phyloP scores from a whole-genome alignment of 2,329 filamentous ascomycete species.

The Sporothrix variecibatus region DNA sequence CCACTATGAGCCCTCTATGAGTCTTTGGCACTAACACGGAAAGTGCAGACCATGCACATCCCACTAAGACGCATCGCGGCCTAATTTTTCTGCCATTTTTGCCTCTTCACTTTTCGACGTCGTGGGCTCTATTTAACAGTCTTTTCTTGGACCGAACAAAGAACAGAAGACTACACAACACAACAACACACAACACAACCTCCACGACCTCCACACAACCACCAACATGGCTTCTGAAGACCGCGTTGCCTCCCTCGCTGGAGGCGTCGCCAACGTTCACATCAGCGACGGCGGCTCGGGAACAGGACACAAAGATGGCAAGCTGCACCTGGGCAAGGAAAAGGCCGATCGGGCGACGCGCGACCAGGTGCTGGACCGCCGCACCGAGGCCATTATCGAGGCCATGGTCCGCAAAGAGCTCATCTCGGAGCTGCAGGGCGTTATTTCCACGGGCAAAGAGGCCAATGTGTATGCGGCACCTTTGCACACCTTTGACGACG shows the following conservation, averaged over 20 bases:
- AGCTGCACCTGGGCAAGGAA: constrained; percentile 49
- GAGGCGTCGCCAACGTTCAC: constrained; percentile 28
- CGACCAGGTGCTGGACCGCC: constrained; percentile 91
- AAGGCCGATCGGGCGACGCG: constrained; percentile 91
- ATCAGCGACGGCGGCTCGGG: constrained; percentile 27
- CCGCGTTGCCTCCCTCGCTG: constrained; percentile 18
- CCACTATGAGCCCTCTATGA: constrained; percentile 3
- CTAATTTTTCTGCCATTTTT: constrained; percentile 18
- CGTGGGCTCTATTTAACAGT: background rate
- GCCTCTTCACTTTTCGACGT: background rate
- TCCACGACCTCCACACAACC: background rate
- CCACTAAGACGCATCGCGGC: constrained; percentile 18
- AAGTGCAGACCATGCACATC: background rate
- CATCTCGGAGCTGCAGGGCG: constrained; percentile 89
- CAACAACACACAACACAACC: background rate
- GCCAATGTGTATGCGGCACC: constrained; percentile 96
- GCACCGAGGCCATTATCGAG: constrained; percentile 91
- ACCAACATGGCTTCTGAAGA: constrained; percentile 26
- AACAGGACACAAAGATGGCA: constrained; percentile 26
- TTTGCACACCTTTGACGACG: constrained; percentile 46
- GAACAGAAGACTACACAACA: background rate
- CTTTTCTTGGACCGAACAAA: background rate
- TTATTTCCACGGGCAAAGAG: constrained; percentile 95
- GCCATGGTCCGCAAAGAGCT: constrained; percentile 94
- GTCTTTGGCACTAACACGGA: background rate